Percentiles rank a stretch among this genome's conserved stretches.
These are phyloP conservation scores for Fistulinella prunicolor DNA, from an alignment of 768 basidiomycete genomes.

Conservation along the genomic window DNA sequence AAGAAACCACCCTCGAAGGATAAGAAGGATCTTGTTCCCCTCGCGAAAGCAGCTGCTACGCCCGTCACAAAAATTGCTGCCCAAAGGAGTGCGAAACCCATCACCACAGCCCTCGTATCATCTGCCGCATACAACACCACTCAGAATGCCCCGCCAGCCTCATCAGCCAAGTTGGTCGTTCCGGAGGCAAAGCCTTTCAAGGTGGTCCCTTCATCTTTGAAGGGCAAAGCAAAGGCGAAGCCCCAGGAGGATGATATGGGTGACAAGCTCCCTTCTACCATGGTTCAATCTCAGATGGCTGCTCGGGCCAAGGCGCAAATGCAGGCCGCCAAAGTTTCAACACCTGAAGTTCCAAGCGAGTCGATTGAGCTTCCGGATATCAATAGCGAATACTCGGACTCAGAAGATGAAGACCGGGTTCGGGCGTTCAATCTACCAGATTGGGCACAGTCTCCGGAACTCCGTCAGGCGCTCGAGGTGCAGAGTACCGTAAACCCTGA, in stretches of 20 bases:
- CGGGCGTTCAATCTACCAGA: slow-evolving; percentile 71
- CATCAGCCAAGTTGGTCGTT: slow-evolving; percentile 31
- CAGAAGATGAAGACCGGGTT: slow-evolving; percentile 82
- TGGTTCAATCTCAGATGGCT: slow-evolving; percentile 68
- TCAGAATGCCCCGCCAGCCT: slow-evolving; percentile 26
- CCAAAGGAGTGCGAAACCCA: slow-evolving; percentile 39
- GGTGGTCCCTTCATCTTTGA: slow-evolving; percentile 32
- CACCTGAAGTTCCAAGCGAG: slow-evolving; percentile 61
- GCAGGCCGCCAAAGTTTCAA: slow-evolving; percentile 50
- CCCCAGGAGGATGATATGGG: slow-evolving; percentile 48
- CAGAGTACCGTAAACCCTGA: slow-evolving; percentile 90
- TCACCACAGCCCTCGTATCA: slow-evolving; percentile 32
- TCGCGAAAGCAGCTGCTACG: slow-evolving; percentile 28
- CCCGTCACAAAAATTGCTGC: slow-evolving; percentile 22
- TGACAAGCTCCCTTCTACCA: slow-evolving; percentile 54
- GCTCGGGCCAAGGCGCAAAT: slow-evolving; percentile 66
- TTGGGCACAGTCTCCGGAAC: slow-evolving; percentile 92
- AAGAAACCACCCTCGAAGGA: slow-evolving; percentile 66
- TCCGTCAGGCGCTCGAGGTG: slow-evolving; percentile 70
- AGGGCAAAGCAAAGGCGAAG: slow-evolving; percentile 52
- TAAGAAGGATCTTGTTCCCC: slow-evolving; percentile 33
- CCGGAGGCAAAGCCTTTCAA: slow-evolving; percentile 36
- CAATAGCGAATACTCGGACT: slow-evolving; percentile 95
- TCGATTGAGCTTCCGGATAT: slow-evolving; percentile 92
- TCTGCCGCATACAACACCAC: slow-evolving; percentile 41